Percentiles rank a stretch among this genome's conserved stretches.
Conservation (phyloP, 257 asterid genomes). For the Solanum appendiculatum region DNA sequence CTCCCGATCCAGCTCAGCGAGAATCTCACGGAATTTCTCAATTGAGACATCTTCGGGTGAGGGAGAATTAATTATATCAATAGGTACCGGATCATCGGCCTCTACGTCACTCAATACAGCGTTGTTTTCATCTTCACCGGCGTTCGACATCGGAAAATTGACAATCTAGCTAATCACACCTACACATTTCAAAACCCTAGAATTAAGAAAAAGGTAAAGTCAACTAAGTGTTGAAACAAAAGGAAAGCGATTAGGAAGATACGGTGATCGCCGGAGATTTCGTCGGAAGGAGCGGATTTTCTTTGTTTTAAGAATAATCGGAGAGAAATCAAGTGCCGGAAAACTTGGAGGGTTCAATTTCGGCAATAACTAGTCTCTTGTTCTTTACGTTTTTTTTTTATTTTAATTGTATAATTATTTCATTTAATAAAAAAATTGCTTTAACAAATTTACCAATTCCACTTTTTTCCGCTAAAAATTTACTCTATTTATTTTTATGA, state of each 20-base stretch:
- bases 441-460: too few relatives aligned
- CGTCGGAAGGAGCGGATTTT: not conserved
- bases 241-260: not conserved
- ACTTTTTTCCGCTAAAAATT: too few relatives aligned
- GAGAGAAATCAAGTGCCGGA: not conserved
- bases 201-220: not conserved
- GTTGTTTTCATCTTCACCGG: conserved; percentile 57
- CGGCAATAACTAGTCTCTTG: not conserved
- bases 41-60: conserved; percentile 40
- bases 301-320: not conserved
- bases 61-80: conserved; percentile 15
- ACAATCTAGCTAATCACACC: not conserved
- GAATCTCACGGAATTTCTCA: conserved; percentile 55
- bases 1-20: conserved; percentile 87
- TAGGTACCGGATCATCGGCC: conserved; percentile 68
- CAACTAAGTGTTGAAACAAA: not conserved
- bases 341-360: not conserved
- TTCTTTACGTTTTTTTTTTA: not conserved
- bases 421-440: too few relatives aligned
- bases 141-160: conserved; percentile 28
- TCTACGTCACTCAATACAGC: conserved; percentile 89
- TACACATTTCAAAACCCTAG: not conserved
- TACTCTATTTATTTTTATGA: too few relatives aligned
- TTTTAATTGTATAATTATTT: too few relatives aligned
- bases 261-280: not conserved